phyloP scores from a whole-genome alignment of 371 early-diverging fungal genomes.

The Choanephora cucurbitarum region DNA sequence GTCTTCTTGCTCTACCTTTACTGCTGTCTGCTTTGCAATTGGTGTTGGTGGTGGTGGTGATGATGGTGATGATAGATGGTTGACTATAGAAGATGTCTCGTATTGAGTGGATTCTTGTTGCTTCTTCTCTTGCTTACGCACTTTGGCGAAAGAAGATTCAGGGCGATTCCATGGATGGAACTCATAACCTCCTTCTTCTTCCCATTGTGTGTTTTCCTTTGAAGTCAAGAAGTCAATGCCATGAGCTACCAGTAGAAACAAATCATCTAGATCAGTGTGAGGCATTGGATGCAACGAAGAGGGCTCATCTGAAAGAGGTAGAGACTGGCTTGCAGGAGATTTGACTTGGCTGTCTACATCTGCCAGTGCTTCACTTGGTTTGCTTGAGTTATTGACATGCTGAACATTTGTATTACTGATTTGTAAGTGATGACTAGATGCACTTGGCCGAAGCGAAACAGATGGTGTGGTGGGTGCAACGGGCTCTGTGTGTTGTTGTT shows the following conservation, averaged over 20 bases:
- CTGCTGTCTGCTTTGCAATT: no score
- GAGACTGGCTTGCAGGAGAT: no score
- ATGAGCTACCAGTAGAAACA: constrained; percentile 42
- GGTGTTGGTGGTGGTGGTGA: no score
- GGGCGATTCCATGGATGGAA: constrained; percentile 55
- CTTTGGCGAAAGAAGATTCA: constrained; percentile 42
- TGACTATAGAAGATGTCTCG: no score
- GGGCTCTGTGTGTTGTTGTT: constrained; percentile 21
- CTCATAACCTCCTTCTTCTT: constrained; percentile 52
- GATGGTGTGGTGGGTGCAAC: constrained; percentile 8
- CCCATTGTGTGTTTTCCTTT: constrained; percentile 49
- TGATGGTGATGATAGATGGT: no score
- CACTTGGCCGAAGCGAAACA: no score
- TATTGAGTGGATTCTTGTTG: no score
- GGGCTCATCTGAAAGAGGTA: no score
- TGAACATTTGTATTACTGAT: no score
- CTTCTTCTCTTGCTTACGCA: constrained; percentile 24
- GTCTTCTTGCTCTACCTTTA: constrained; percentile 3
- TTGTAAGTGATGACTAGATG: no score
- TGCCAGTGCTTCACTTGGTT: constrained; percentile 2
- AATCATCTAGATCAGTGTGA: constrained; percentile 26
- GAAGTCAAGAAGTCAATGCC: constrained; percentile 46
- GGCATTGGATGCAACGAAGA: constrained; percentile 14
- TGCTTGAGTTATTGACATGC: no score
- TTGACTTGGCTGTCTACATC: no score